Base-by-base conservation (phyloP, 1,284 basidiomycete species). In the Fomitopsis betulina region DNA sequence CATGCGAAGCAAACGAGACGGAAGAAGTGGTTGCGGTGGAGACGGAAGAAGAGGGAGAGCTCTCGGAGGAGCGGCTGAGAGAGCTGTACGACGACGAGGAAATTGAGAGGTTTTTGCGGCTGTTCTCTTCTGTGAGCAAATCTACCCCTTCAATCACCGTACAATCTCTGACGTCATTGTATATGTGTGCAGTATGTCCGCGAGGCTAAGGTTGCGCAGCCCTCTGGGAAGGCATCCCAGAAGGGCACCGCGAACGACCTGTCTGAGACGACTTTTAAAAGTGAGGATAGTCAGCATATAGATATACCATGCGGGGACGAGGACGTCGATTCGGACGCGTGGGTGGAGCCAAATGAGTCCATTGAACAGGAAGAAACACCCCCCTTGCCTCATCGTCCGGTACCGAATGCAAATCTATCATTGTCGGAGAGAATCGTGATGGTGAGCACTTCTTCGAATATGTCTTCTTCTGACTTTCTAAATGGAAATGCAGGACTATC, bases 31-130 rank as follows among this genome's bases (percentile, higher is more conserved):
- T 68, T 53, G 66, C 67, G 39, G 66, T 63, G 17, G 57, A 45
- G 6, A 17, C 53, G 3, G 56, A 61, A 43, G 61, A 61, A 7
- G 69, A 70, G 54, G 67, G 68, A 40, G 66, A 63, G 15, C 58
- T 72, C 7, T 66, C 71, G 2, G 70, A 80, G 56, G 66, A 63
- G 5, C 73, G 84, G 62, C 73, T 87, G 23, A 72, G 84, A 40
- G 76, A 81, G 54, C 62, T 83, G 27, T 86, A 85, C 59, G 84
- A 87, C 32, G 76, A 79, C 55, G 84, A 86, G 67, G 84, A 87
- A 70, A 80, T 86, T 25, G 76, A 84, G 42, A 72, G 82, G 30
- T 86, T 83, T 64, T 68, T 87, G 30, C 67, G 73, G 39, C 65
- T 86, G 23, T 87, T 87, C 69, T 80, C 82, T 43, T 72, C 77